Conservation (phyloP, 176 grass and related monocot genomes). For the Pontederia paniculata region DNA sequence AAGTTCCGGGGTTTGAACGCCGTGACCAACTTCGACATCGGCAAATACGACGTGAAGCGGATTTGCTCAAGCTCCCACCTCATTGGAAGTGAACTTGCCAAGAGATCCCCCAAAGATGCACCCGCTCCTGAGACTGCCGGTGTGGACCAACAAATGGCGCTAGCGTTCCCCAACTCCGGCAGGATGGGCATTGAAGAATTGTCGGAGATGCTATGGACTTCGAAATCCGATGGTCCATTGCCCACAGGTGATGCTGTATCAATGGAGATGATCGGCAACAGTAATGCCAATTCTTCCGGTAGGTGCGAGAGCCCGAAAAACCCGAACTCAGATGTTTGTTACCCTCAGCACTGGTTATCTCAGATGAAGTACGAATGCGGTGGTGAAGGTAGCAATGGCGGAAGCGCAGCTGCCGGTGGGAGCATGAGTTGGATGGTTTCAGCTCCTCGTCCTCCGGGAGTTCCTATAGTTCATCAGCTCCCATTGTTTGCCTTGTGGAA, state of each 20-base stretch:
- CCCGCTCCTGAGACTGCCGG: not conserved
- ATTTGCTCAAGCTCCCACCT: conserved; percentile 77
- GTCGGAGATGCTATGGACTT: not conserved
- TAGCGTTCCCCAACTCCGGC: not conserved
- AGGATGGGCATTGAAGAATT: not conserved
- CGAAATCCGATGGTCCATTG: not conserved
- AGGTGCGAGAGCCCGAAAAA: not conserved
- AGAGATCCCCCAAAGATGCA: conserved; percentile 25
- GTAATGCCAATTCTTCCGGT: conserved; percentile 7
- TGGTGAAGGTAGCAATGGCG: conserved; percentile 29
- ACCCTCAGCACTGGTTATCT: conserved; percentile 33
- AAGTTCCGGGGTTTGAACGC: conserved; percentile 91
- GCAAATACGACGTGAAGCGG: conserved; percentile 81
- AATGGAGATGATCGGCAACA: not conserved
- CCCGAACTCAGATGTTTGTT: conserved; percentile 17
- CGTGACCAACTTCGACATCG: conserved; percentile 92
- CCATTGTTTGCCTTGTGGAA: conserved; percentile 53
- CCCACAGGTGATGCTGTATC: not conserved
- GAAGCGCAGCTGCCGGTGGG: not conserved
- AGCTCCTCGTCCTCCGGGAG: not conserved
- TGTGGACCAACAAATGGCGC: not conserved
- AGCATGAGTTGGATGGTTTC: conserved; percentile 29
- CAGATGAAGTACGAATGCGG: conserved; percentile 47
- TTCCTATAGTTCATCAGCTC: conserved; percentile 24
- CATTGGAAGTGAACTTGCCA: conserved; percentile 51